phyloP scores from a whole-genome alignment of 2,329 filamentous ascomycete genomes.

The Diaporthe amygdali region DNA sequence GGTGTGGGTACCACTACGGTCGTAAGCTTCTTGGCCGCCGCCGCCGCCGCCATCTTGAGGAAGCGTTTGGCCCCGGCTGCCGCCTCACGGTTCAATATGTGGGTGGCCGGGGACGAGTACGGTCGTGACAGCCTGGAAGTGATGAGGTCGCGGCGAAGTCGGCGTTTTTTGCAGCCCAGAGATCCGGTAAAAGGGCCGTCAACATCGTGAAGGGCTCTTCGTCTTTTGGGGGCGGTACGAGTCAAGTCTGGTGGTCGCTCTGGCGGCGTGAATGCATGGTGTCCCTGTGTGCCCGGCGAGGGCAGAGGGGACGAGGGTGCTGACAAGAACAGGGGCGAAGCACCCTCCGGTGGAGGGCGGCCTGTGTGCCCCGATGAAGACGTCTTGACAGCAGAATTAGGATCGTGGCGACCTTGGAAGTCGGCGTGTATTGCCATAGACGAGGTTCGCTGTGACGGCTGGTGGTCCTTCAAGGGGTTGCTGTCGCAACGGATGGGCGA shows the following conservation, averaged over 20 bases:
- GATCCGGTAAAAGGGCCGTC: constrained; percentile 59
- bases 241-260: neutral
- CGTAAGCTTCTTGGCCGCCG: constrained; percentile 38
- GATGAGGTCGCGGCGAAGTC: constrained; percentile 66
- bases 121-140: constrained; percentile 74
- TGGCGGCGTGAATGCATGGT: neutral
- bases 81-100: constrained; percentile 68
- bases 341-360: neutral
- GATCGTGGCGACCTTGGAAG: neutral
- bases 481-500: neutral
- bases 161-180: constrained; percentile 69
- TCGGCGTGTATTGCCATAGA: constrained; percentile 15
- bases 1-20: constrained; percentile 24
- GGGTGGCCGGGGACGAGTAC: constrained; percentile 71
- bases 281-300: neutral
- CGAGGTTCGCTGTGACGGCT: neutral
- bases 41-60: constrained; percentile 51
- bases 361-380: neutral
- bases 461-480: neutral
- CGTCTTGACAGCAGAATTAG: neutral
- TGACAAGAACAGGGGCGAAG: neutral
- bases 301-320: neutral
- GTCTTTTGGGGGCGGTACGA: constrained; percentile 48
- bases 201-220: constrained; percentile 60
- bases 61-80: constrained; percentile 52